phyloP scores from a whole-genome alignment of 176 grass and related monocot genomes.

The Oryza punctata region DNA sequence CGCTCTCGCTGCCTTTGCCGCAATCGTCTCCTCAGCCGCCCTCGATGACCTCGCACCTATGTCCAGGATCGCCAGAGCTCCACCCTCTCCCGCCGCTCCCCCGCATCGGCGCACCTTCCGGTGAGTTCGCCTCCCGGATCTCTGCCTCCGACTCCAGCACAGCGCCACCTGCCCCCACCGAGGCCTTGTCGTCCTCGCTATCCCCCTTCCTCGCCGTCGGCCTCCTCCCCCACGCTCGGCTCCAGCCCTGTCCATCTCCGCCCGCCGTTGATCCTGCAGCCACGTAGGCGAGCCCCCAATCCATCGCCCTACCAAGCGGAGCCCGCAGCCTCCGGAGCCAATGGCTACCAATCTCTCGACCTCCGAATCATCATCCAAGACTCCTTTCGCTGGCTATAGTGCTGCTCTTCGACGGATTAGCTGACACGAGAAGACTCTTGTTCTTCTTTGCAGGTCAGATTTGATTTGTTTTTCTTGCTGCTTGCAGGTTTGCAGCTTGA shows the following conservation, averaged over 20 bases:
- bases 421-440: too few species aligned
- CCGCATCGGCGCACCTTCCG: constrained; percentile 38
- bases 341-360: too few species aligned
- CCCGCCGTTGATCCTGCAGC: constrained; percentile 46
- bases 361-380: too few species aligned
- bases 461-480: too few species aligned
- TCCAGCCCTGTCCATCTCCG: constrained; percentile 36
- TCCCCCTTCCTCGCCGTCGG: constrained; percentile 40
- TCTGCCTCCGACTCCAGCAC: constrained; percentile 36
- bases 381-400: too few species aligned
- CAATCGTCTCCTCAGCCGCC: too few species aligned
- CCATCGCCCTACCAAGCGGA: too few species aligned
- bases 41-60: background rate
- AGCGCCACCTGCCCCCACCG: constrained; percentile 16
- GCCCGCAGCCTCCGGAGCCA: constrained; percentile 21
- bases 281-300: too few species aligned
- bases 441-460: too few species aligned
- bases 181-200: constrained; percentile 39
- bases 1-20: too few species aligned
- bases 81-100: constrained; percentile 62
- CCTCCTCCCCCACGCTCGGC: constrained; percentile 44
- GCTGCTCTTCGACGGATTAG: too few species aligned
- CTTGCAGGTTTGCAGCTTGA: too few species aligned
- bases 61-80: constrained; percentile 55
- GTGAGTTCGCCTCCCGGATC: constrained; percentile 52